A percentile compares a stretch with the other conserved stretches of the same genome.
These are phyloP conservation scores for Phoenix roebelenii DNA, from an alignment of 176 grass and related monocot genomes.

Conservation along the genomic window DNA sequence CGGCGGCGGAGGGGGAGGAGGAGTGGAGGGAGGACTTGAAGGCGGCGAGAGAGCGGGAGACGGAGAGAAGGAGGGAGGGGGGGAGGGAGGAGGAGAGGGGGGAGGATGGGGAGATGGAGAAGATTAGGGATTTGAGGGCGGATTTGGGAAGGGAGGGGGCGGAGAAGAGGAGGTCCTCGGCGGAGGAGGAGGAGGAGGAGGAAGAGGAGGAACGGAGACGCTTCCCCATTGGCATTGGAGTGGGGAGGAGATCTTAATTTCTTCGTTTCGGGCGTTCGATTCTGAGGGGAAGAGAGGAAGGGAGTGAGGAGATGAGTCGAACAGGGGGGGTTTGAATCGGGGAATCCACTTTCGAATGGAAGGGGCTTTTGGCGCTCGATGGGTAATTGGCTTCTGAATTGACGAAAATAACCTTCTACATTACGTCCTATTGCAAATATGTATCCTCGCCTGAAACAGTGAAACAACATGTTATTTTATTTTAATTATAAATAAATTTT, in stretches of 20 bases:
- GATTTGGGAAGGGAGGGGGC: constrained; percentile 20
- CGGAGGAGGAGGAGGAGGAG: constrained; percentile 5
- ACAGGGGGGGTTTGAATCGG: no score
- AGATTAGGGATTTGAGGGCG: constrained; percentile 26
- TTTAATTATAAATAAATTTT: no score
- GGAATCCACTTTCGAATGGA: no score
- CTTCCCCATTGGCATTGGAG: neutral
- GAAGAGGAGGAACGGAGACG: neutral
- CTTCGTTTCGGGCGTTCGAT: no score
- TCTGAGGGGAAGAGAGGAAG: no score
- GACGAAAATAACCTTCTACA: no score
- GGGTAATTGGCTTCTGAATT: no score
- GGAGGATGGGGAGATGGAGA: constrained; percentile 30
- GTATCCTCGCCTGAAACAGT: no score
- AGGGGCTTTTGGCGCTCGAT: no score
- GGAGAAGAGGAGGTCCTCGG: constrained; percentile 25
- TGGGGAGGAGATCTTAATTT: neutral
- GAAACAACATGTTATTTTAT: no score
- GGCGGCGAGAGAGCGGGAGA: constrained; percentile 13
- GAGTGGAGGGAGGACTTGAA: constrained; percentile 21
- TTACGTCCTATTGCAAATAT: no score
- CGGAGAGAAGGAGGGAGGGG: constrained; percentile 25
- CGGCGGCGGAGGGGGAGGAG: constrained; percentile 3
- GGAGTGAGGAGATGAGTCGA: no score
- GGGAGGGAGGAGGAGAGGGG: constrained; percentile 35